Evolutionary conservation across 1,284 basidiomycete genomes (phyloP), one percentile per base, ranked within the genome.

Genomic region (Pholiota adiposa): DNA sequence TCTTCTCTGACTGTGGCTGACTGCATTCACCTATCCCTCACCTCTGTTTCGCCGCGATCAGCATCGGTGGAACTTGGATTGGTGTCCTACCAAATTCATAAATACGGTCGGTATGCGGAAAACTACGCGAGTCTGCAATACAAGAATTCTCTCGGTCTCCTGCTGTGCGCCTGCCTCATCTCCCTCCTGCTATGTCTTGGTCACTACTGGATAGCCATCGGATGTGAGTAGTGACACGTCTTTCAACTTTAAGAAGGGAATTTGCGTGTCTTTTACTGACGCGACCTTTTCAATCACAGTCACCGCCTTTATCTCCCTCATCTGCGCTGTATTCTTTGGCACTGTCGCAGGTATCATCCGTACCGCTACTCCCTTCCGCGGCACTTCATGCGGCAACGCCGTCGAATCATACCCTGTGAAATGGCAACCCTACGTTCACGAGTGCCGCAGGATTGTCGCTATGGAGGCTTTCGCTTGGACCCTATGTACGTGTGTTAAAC

Each of bases 241-340:
- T 25, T 0, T n/a, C 21, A 41, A 19, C 38, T 44, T 40, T 3
- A 4, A 58, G 2, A 6, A 23, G 19, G 5, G 7, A 11, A 18
- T 38, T 14, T n/a, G n/a, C n/a, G n/a, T n/a, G n/a, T 3, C 16
- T 27, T 11, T 51, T 54, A 31, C 12, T 18, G 2, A 23, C 16
- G 16, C 18, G 31, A 51, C 51, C 31, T 16, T 25, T 25, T 11
- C 9, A 27, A 23, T 51, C 12, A 18, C 27, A 69, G 72, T 69
- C 27, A 60, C 69, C 36, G 53, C 64, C 9, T 65, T 74, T 56
- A 49, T 65, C 29, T 65, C 67, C 8, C 66, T 74, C 29, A 56
- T 69, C 14, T 53, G 64, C 14, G 67, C 71, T n/a, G 64, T 74
- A 18, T 74, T 74, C 58, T 74, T 71, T 60, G 72, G 71, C 19